A percentile compares a stretch with the other conserved stretches of the same genome.
Conservation (phyloP, 2,329 filamentous ascomycete species). For the Zopfia rhizophila region DNA sequence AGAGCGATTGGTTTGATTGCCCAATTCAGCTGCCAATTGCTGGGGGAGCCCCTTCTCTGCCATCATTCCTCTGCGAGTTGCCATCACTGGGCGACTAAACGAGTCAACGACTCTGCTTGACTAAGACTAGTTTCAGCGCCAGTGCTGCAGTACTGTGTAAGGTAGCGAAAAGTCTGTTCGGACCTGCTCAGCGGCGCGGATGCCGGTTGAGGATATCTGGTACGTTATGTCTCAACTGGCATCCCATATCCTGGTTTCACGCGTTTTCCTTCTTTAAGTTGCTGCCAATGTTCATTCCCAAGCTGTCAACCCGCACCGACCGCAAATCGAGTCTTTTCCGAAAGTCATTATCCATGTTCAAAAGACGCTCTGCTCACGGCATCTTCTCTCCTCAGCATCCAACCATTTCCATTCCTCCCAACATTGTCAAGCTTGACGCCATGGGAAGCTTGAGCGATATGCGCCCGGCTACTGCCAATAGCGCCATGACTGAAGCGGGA, state of each 20-base stretch:
- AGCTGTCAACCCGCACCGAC: slow-evolving; percentile 14
- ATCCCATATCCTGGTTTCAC: slow-evolving; percentile 19
- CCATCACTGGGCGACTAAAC: not conserved
- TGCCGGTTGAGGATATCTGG: slow-evolving; percentile 18
- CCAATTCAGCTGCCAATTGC: slow-evolving; percentile 1
- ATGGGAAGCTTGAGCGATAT: slow-evolving; percentile 37
- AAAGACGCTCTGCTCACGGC: slow-evolving; percentile 43
- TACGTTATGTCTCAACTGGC: slow-evolving; percentile 25
- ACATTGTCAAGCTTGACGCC: slow-evolving; percentile 33
- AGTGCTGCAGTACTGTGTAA: slow-evolving; percentile 1
- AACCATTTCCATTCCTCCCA: slow-evolving; percentile 31
- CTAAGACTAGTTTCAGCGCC: slow-evolving; percentile 1
- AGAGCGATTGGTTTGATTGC: slow-evolving; percentile 4
- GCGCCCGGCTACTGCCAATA: slow-evolving; percentile 37
- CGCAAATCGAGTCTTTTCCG: slow-evolving; percentile 8
- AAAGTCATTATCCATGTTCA: slow-evolving; percentile 37
- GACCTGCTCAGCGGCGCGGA: slow-evolving; percentile 14
- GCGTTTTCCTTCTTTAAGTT: slow-evolving; percentile 5
- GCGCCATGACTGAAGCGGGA: slow-evolving; percentile 36
- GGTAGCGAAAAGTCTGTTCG: slow-evolving; percentile 9
- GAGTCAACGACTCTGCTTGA: not conserved
- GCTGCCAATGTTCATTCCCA: not conserved
- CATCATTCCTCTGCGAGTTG: slow-evolving; percentile 5
- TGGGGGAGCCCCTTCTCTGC: not conserved
- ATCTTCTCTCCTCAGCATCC: slow-evolving; percentile 37